Evolutionary conservation across 2,329 filamentous ascomycete species (phyloP), one percentile per base, ranked within the genome.

Genomic region (Arthroderma sp.): DNA sequence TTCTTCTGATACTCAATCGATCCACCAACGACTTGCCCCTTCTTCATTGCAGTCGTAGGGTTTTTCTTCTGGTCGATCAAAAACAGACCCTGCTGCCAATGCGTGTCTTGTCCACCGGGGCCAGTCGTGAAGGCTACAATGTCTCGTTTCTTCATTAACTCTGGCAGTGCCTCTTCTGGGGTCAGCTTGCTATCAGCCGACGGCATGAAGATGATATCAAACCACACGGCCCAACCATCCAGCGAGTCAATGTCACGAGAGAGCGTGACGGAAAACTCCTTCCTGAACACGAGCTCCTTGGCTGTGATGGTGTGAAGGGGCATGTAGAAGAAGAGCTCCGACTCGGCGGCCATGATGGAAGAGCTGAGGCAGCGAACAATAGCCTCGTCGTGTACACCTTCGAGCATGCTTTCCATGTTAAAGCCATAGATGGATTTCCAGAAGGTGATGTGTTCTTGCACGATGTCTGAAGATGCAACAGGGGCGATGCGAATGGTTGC

Each of bases 381-480:
- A n/a, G 85, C 84, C 66, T 95, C 90, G 60, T 91, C 84, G 66
- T 86, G 83, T 59, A 91, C 88, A 39, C 85, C 84, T 49, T 84
- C 79, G 66, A 90, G 84, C 91, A 97, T 96, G 61, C 87, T 83
- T 64, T 81, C 83, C 87, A 96, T 95, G 68, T 94, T 85, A 73
- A 97, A 97, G 54, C 91, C 91, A 71, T 97, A 96, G 4, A 97
- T 87, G 65, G 93, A 83, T 62, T 86, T 81, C 91, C 91, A 97
- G 76, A 91, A 96, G 19, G 82, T 76, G 61, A 93, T 80, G 70
- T 87, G 84, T 58, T 93, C 88, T 17, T 81, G 77, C 57, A 93
- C 77, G 68, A 88, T 91, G 56, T 89, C 87, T 0, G 81, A 76
- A 68, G 95, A 89, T 11, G 85, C 80, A 28, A 91, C 79, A 8